phyloP scores from a whole-genome alignment of 768 basidiomycete species.

The Daedaleopsis sinensis region DNA sequence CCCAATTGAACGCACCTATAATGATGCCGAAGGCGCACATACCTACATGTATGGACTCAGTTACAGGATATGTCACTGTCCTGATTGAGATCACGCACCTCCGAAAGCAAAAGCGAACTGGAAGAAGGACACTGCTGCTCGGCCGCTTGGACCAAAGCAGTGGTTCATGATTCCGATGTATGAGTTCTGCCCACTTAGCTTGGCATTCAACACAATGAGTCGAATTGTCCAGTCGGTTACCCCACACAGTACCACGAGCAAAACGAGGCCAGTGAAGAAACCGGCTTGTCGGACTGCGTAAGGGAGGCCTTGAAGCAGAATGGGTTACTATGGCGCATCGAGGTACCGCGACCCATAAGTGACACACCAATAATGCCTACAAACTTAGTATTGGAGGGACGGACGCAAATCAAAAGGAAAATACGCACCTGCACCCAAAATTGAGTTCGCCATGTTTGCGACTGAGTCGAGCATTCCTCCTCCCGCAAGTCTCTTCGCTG shows the following conservation, averaged over 20 bases:
- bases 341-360: not conserved
- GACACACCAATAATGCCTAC: conserved; percentile 73
- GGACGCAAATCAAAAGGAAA: conserved; percentile 4
- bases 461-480: conserved; percentile 80
- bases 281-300: conserved; percentile 96
- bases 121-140: conserved; percentile 93
- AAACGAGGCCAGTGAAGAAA: conserved; percentile 83
- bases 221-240: conserved; percentile 99
- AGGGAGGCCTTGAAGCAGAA: conserved; percentile 66
- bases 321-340: not conserved
- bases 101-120: conserved; percentile 98
- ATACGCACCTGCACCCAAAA: conserved; percentile 81
- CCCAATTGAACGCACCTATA: conserved; percentile 50
- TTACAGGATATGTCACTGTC: not conserved
- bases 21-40: conserved; percentile 99
- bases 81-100: conserved; percentile 47
- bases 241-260: conserved; percentile 76
- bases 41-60: conserved; percentile 39
- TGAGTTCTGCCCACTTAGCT: conserved; percentile 88
- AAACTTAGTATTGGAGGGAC: conserved; percentile 2
- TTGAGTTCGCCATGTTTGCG: conserved; percentile 96
- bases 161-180: conserved; percentile 95
- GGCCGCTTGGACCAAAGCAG: conserved; percentile 90
- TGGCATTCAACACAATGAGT: conserved; percentile 93
- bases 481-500: conserved; percentile 64